These are phyloP conservation scores for Boletus fagicola DNA, from an alignment of 768 basidiomycete genomes.

Conservation along the genomic window DNA sequence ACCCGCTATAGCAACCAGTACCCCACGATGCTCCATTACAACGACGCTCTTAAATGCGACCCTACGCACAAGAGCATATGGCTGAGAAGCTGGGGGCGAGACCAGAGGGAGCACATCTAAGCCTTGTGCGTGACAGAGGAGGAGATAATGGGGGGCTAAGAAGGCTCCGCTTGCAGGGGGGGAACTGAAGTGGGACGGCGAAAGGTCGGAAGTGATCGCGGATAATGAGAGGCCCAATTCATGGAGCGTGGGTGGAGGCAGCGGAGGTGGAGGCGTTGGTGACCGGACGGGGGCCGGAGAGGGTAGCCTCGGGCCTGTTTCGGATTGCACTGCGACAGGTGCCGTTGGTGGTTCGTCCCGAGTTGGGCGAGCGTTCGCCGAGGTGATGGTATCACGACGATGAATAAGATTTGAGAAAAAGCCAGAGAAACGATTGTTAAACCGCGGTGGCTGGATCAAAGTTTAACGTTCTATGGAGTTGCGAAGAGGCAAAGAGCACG, in stretches of 20 bases:
- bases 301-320: slow-evolving; percentile 46
- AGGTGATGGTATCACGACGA: slow-evolving; percentile 53
- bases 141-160: slow-evolving; percentile 74
- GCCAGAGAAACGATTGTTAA: slow-evolving; percentile 77
- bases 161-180: slow-evolving; percentile 80
- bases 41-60: slow-evolving; percentile 86
- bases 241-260: slow-evolving; percentile 67
- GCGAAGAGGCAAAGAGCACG: slow-evolving; percentile 4
- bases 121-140: slow-evolving; percentile 84
- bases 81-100: slow-evolving; percentile 70
- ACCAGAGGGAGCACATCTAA: slow-evolving; percentile 79
- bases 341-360: slow-evolving; percentile 35
- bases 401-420: slow-evolving; percentile 80
- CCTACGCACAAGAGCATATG: slow-evolving; percentile 79
- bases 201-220: slow-evolving; percentile 62
- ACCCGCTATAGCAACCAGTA: slow-evolving; percentile 87
- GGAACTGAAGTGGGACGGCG: slow-evolving; percentile 74
- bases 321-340: slow-evolving; percentile 31
- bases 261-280: slow-evolving; percentile 65
- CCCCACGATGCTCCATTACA: slow-evolving; percentile 89
- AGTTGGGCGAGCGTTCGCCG: slow-evolving; percentile 28
- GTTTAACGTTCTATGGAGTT: slow-evolving; percentile 7
- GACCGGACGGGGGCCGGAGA: slow-evolving; percentile 57
- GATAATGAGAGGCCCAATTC: slow-evolving; percentile 76
- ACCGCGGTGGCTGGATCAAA: slow-evolving; percentile 44